Conservation (phyloP, 2,329 filamentous ascomycete genomes). For the Pestalotiopsis sp. region DNA sequence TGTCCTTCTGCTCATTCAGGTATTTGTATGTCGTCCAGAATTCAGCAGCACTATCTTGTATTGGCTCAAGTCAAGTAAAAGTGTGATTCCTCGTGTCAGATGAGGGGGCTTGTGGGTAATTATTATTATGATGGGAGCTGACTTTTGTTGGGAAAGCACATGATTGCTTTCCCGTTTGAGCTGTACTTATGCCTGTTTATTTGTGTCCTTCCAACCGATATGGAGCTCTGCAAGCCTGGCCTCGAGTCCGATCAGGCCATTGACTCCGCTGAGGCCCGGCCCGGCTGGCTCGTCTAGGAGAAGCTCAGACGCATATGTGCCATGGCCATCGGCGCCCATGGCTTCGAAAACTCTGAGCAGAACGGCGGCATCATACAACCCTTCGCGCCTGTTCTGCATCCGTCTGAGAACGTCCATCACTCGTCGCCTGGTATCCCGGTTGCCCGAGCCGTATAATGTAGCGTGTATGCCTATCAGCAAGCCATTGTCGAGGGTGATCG, state of each 20-base stretch:
- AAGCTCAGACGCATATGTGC: background rate
- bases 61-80: no score
- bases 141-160: background rate
- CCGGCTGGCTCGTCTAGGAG: slow-evolving; percentile 8
- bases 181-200: background rate
- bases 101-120: background rate
- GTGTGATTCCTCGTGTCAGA: no score
- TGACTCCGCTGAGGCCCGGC: background rate
- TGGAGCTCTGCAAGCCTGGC: background rate
- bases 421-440: slow-evolving; percentile 1
- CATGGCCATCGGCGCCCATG: slow-evolving; percentile 1
- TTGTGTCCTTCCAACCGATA: background rate
- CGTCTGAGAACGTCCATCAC: slow-evolving; percentile 7
- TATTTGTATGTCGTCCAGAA: no score
- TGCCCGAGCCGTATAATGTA: background rate
- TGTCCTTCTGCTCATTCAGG: no score
- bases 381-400: slow-evolving; percentile 7
- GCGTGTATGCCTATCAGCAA: slow-evolving; percentile 7
- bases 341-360: slow-evolving; percentile 6
- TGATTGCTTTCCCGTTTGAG: background rate
- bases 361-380: slow-evolving; percentile 6
- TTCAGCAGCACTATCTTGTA: no score
- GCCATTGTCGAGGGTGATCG: slow-evolving; percentile 11
- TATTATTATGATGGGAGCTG: background rate
- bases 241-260: slow-evolving; percentile 3